These are phyloP conservation scores for Colletotrichum godetiae DNA, from an alignment of 2,329 filamentous ascomycete species.

Conservation along the genomic window DNA sequence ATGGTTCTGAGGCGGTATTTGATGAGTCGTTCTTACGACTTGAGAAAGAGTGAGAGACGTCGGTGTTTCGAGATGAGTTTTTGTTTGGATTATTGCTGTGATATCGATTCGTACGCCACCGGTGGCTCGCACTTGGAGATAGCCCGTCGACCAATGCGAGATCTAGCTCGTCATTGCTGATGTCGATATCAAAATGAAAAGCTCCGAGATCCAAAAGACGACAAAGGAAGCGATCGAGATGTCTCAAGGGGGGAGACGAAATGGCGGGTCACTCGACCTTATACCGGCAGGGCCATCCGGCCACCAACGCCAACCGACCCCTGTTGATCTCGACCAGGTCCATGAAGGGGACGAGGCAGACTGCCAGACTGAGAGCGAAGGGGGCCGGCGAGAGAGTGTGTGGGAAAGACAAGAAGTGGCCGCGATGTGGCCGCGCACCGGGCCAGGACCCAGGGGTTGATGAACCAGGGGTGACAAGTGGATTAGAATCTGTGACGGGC, in stretches of 20 bases:
- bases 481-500: slow-evolving; percentile 18
- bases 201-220: neutral
- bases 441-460: slow-evolving; percentile 11
- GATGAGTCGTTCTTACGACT: neutral
- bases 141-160: slow-evolving; percentile 11
- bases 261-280: slow-evolving; percentile 23
- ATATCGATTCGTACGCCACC: neutral
- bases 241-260: neutral
- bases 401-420: neutral
- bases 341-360: neutral
- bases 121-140: slow-evolving; percentile 1
- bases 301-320: neutral
- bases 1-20: neutral
- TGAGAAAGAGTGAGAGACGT: neutral
- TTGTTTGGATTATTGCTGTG: neutral
- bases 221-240: neutral
- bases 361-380: neutral
- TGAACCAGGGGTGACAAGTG: neutral
- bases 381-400: too few species aligned
- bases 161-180: neutral
- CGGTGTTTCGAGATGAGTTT: neutral
- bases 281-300: neutral
- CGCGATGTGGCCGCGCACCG: slow-evolving; percentile 15
- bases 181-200: neutral
- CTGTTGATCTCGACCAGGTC: neutral